phyloP scores from a whole-genome alignment of 768 basidiomycete genomes.

The Hirschioporus abietinus region DNA sequence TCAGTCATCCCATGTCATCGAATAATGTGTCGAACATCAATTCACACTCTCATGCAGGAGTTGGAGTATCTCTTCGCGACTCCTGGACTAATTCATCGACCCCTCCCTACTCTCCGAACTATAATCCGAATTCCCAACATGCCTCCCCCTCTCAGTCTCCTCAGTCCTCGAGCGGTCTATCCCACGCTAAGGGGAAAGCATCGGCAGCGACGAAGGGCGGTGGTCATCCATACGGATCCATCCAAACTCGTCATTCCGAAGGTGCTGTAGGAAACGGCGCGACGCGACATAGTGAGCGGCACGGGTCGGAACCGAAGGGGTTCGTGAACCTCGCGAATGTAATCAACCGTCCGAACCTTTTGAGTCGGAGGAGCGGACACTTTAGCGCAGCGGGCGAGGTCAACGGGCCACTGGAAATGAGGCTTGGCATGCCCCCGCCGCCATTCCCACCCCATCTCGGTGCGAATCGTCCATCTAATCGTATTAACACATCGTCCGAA shows the following conservation, averaged over 20 bases:
- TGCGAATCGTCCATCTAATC: slow-evolving; percentile 20
- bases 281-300: slow-evolving; percentile 1
- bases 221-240: slow-evolving; percentile 4
- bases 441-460: slow-evolving; percentile 3
- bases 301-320: neutral
- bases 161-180: slow-evolving; percentile 8
- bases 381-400: neutral
- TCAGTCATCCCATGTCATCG: slow-evolving; percentile 13
- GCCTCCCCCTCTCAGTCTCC: slow-evolving; percentile 5
- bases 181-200: slow-evolving; percentile 24
- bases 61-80: neutral
- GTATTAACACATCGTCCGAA: slow-evolving; percentile 32
- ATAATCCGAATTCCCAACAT: slow-evolving; percentile 4
- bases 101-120: slow-evolving; percentile 6
- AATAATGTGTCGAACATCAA: slow-evolving; percentile 2
- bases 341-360: neutral
- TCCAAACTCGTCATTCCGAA: slow-evolving; percentile 1
- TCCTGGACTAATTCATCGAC: neutral
- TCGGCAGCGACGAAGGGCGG: slow-evolving; percentile 8
- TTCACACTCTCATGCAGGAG: neutral
- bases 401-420: neutral
- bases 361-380: slow-evolving; percentile 1
- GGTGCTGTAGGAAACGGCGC: neutral
- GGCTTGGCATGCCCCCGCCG: slow-evolving; percentile 5
- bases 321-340: neutral